phyloP scores from a whole-genome alignment of 2,329 filamentous ascomycete species.

The Cytospora piceae region DNA sequence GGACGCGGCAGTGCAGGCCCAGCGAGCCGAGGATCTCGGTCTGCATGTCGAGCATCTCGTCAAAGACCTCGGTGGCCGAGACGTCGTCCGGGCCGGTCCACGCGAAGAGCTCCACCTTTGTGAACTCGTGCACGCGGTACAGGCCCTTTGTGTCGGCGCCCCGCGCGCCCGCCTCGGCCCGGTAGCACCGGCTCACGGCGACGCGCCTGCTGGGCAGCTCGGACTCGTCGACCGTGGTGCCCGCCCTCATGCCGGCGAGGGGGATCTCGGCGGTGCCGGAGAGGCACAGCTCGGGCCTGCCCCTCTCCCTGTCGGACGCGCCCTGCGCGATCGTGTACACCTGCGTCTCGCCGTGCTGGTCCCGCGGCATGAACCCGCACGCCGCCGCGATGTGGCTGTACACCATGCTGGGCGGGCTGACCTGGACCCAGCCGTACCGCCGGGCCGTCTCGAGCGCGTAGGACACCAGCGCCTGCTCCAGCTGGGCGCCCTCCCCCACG shows the following conservation, averaged over 20 bases:
- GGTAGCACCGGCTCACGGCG: conserved; percentile 89
- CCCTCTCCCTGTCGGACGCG: conserved; percentile 61
- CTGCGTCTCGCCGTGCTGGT: conserved; percentile 89
- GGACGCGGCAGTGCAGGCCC: conserved; percentile 80
- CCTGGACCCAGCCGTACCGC: conserved; percentile 72
- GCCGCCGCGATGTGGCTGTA: conserved; percentile 89
- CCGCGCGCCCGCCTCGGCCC: conserved; percentile 89
- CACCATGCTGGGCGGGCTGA: conserved; percentile 86
- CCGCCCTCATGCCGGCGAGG: conserved; percentile 86
- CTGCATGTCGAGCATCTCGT: conserved; percentile 87
- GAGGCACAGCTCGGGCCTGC: conserved; percentile 73
- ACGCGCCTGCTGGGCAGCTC: conserved; percentile 79
- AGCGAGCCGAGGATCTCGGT: conserved; percentile 78
- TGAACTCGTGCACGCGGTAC: conserved; percentile 98
- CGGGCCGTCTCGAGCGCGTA: conserved; percentile 79
- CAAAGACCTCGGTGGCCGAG: conserved; percentile 64
- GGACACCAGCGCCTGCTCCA: conserved; percentile 93
- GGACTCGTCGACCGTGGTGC: conserved; percentile 64
- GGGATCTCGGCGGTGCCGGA: conserved; percentile 94
- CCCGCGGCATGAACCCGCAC: conserved; percentile 92
- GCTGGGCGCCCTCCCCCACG: conserved; percentile 83
- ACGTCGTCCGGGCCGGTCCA: conserved; percentile 71
- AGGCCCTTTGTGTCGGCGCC: conserved; percentile 91
- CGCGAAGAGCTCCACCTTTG: conserved; percentile 96
- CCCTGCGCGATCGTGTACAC: conserved; percentile 79